Base-by-base conservation (phyloP, 495 filamentous ascomycete species). In the Xylaria palmicola region DNA sequence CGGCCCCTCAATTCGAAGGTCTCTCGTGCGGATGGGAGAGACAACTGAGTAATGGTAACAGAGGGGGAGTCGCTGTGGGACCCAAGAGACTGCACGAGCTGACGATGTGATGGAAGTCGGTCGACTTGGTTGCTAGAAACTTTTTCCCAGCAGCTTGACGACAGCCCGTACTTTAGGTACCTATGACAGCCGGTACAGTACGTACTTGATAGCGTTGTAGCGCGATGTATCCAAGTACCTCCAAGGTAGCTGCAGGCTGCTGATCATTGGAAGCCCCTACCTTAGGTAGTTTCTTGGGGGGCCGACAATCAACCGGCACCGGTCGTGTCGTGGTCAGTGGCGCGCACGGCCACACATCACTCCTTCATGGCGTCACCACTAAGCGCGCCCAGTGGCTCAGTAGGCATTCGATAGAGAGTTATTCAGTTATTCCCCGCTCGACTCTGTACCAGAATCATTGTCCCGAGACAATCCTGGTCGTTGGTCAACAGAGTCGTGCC, bases 121-220 rank as follows among this genome's bases (percentile, higher is more conserved):
- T 43, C 17, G 53, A 43, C 27, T 29, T 27, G 32, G 55, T 51
- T 41, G 58, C 37, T 67, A 36, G 54, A 49, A 68, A 62, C 62
- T 68, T 32, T 53, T 51, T 56, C 20, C 43, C 32, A 20, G 36
- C 47, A 40, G 48, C 45, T 62, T 59, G 53, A 26, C n/a, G n/a
- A n/a, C n/a, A n/a, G n/a, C n/a, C n/a, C n/a, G n/a, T n/a, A n/a
- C n/a, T n/a, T n/a, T n/a, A n/a, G n/a, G n/a, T n/a, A n/a, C n/a
- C n/a, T n/a, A n/a, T n/a, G n/a, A n/a, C n/a, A n/a, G n/a, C n/a
- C n/a, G n/a, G n/a, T n/a, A n/a, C n/a, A n/a, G n/a, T n/a, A n/a
- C n/a, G n/a, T n/a, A n/a, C n/a, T n/a, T n/a, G n/a, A n/a, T n/a
- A n/a, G n/a, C n/a, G n/a, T n/a, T n/a, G n/a, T n/a, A n/a, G n/a